These are phyloP conservation scores for Kwoniella dejecticola DNA, from an alignment of 768 basidiomycete genomes.

Conservation along the genomic window DNA sequence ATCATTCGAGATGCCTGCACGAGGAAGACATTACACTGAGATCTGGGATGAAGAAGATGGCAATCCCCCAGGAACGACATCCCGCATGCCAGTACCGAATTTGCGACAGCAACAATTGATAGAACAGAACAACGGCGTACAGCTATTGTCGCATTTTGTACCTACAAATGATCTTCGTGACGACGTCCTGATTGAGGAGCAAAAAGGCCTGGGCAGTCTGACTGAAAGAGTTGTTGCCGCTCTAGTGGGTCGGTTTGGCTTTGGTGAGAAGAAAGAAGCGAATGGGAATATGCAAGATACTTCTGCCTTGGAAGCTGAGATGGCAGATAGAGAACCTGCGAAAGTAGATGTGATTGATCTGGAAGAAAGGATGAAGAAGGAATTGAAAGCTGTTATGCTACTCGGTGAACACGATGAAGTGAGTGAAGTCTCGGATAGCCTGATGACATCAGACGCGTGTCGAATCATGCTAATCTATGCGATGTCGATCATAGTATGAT, in stretches of 20 bases:
- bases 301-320: conserved; percentile 57
- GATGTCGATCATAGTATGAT: conserved; percentile 52
- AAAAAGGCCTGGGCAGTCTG: conserved; percentile 80
- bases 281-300: conserved; percentile 38
- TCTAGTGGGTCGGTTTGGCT: conserved; percentile 27
- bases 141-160: conserved; percentile 33
- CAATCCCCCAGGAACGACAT: conserved; percentile 39
- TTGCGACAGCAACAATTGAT: conserved; percentile 22
- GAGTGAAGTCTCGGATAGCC: conserved; percentile 57
- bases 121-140: conserved; percentile 19
- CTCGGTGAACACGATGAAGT: conserved; percentile 64
- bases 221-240: conserved; percentile 67
- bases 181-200: conserved; percentile 68
- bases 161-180: conserved; percentile 69
- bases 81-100: conserved; percentile 40
- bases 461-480: background rate
- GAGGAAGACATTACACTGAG: conserved; percentile 84
- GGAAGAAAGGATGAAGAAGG: conserved; percentile 57
- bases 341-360: conserved; percentile 62
- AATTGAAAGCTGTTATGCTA: conserved; percentile 57
- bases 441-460: too few relatives aligned
- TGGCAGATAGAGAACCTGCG: conserved; percentile 73
- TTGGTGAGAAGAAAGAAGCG: conserved; percentile 19
- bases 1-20: conserved; percentile 79
- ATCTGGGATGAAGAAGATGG: conserved; percentile 91